Evolutionary conservation across 345 rosid genomes (phyloP).

Genomic region (Eucalyptus viminalis): DNA sequence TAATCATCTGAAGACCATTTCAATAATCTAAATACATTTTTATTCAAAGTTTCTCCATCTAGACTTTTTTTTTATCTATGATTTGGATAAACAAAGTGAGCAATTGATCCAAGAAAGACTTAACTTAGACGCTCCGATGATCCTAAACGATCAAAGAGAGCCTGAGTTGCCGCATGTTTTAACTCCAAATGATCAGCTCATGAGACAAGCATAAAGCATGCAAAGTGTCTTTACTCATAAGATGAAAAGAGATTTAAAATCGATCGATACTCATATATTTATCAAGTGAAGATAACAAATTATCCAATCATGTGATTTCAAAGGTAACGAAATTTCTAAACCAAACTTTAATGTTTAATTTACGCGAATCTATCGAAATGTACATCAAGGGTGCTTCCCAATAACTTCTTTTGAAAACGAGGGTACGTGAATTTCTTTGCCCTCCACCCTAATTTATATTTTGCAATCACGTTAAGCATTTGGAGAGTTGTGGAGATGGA

Average conservation of each 20-base stretch:
- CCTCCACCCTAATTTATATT: neutral
- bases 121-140: too few species aligned
- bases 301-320: rapidly evolving
- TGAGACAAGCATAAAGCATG: neutral
- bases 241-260: neutral
- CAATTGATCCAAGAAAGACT: too few species aligned
- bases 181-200: rapidly evolving
- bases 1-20: too few species aligned
- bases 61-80: too few species aligned
- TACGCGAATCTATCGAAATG: neutral
- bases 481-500: neutral
- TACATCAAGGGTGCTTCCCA: neutral
- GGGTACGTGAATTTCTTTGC: neutral
- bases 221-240: neutral
- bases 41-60: too few species aligned
- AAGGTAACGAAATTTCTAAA: neutral
- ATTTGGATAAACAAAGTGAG: rapidly evolving
- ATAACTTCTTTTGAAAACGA: neutral
- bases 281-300: neutral
- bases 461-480: neutral
- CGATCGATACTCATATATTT: neutral
- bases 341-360: neutral
- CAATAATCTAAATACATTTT: too few species aligned
- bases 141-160: too few species aligned
- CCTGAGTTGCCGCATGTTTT: rapidly evolving